Evolutionary conservation across 1,284 basidiomycete species (phyloP), one percentile per base, ranked within the genome.

Genomic region (Salmacisia buchloeana): DNA sequence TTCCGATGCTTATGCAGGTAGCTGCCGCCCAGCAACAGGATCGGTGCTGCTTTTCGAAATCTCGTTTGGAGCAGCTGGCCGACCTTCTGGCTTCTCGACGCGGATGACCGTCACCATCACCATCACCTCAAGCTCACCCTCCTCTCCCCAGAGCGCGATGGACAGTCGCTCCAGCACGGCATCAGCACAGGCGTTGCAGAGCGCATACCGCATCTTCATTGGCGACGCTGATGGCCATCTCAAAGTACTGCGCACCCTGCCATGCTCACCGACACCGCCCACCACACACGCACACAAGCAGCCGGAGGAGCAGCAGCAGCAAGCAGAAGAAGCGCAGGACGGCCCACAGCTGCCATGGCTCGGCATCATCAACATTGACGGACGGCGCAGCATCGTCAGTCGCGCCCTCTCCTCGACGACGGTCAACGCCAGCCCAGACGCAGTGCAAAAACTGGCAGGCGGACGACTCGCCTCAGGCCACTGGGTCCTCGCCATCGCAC

Each of bases 401-500:
- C 68, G 15, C 61, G 66, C 25, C 64, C 3, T 54, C 27, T 54
- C 49, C 9, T 18, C 13, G 10, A 54, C 27, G 12, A 31, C 25
- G 25, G 49, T 54, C 13, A 54, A 54, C 15, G 25, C 49, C 13
- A 54, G 49, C 21, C 49, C 49, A 15, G 25, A 69, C 58, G 69
- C 63, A 2, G 69, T 72, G 1, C 68, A 70, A 54, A 64, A 66
- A 12, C 61, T 72, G 25, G 69, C 71, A 12, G 60, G 49, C 2
- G 71, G 71, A n/a, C 52, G 62, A 10, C 66, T 72, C 3, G 59
- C 39, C n/a, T 58, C 34, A 4, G 21, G 38, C 5, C 39, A 59
- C 25, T 72, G 63, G 15, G 65, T 72, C 7, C 63, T 74, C 18
- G 72, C 73, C 13, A 61, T 75, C 43, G 73, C 73, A 6, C 63